Conservation (phyloP, 83 land plant species). For the Thuja plicata region DNA sequence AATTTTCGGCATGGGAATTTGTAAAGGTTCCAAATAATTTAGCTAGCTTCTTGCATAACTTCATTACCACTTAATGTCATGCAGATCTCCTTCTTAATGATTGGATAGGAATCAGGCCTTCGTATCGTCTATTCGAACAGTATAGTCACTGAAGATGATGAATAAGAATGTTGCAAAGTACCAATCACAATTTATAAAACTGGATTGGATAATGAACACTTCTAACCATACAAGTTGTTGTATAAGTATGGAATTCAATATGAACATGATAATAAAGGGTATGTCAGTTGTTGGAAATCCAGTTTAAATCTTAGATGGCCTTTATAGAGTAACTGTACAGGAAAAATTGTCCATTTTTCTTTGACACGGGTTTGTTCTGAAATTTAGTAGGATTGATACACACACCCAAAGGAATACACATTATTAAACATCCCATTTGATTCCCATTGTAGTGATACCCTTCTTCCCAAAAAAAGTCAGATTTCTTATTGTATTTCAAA, state of each 20-base stretch:
- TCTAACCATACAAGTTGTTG: not conserved
- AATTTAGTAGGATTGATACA: not conserved
- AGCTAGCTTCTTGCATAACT: not conserved
- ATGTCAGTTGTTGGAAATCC: not conserved
- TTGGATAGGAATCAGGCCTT: not conserved
- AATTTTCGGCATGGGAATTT: not conserved
- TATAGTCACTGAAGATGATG: too few relatives aligned
- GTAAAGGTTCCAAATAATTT: not conserved
- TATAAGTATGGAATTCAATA: constrained; percentile 16
- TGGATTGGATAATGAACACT: constrained; percentile 4
- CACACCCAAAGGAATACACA: too few relatives aligned
- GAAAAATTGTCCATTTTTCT: not conserved
- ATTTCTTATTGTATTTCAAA: too few relatives aligned
- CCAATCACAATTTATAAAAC: too few relatives aligned
- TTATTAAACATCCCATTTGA: too few relatives aligned
- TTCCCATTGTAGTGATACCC: too few relatives aligned
- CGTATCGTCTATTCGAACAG: too few relatives aligned
- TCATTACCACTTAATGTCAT: not conserved
- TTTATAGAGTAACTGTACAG: not conserved
- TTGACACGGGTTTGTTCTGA: not conserved
- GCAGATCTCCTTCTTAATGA: not conserved
- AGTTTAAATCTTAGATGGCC: not conserved
- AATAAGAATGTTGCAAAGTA: too few relatives aligned
- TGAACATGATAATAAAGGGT: constrained; percentile 21
- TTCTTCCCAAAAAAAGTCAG: too few relatives aligned